Evolutionary conservation across 805 yeast species (phyloP), one percentile per base, ranked within the genome.

Genomic region (Cyberlindnera nakhonratchasimensis): DNA sequence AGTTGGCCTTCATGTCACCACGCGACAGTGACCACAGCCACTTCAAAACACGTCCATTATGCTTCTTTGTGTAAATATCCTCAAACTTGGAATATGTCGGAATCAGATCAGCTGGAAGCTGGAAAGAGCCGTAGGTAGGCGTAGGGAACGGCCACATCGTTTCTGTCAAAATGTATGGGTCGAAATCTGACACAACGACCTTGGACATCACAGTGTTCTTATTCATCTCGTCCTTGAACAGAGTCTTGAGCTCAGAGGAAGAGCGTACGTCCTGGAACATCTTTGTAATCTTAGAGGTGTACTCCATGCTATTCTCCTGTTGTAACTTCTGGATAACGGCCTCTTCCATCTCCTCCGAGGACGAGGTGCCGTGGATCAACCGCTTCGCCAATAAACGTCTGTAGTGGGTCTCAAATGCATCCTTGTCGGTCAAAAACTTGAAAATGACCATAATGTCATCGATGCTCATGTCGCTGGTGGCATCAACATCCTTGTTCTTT

Each of bases 1-100:
- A 74, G 59, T 87, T 85, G 10, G 95, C 96, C 63, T 82, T 86
- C 43, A 93, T 66, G 62, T 93, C 99, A 46, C 95, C 93, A 62
- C 91, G 84, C 35, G 95, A 87, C 59, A 87, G 79, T 55, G 88
- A 84, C 97, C 97, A 93, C 46, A 91, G 75, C 99, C 99, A 93
- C 58, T 86, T 85, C 54, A 93, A 75, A 50, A 87, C 80, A 63
- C 98, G 77, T 11, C 97, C 97, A 48, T 71, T 77, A 63, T 91
- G 97, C 55, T 84, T 82, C 26, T 72, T 68, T 32, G 77, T 71
- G 63, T 91, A 95, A 46, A 85, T 72, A 30, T 75, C 72, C 43
- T 80, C 80, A 42, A 91, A 79, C 40, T 77, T 76, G 40, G 81
- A 78, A 54, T 82, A 77, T 1, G 95, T 77, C 30, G 72, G 70